A percentile compares a stretch with the other conserved stretches of the same genome.
These are phyloP conservation scores for Puccinia brachypodii DNA, from an alignment of 1,284 basidiomycete species.

Conservation along the genomic window DNA sequence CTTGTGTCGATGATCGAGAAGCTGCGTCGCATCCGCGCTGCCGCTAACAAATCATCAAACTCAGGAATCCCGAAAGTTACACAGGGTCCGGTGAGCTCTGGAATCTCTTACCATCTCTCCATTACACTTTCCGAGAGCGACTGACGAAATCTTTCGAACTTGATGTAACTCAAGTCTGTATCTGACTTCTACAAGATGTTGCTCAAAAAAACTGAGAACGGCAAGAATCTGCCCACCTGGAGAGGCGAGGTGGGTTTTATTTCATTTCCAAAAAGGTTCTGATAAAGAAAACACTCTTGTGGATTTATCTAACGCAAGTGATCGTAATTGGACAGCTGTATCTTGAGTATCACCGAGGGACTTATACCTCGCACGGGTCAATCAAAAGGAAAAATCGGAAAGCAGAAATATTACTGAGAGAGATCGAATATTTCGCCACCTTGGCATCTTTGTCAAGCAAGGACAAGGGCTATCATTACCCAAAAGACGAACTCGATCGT, in stretches of 20 bases:
- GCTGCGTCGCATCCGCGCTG: constrained; percentile 81
- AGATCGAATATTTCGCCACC: constrained; percentile 82
- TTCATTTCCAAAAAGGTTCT: not conserved
- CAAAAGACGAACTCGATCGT: constrained; percentile 75
- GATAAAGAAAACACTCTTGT: constrained; percentile 52
- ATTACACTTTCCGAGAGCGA: constrained; percentile 55
- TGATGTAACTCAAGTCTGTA: constrained; percentile 44
- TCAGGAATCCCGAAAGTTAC: constrained; percentile 47
- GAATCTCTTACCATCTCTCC: constrained; percentile 72
- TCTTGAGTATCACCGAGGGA: constrained; percentile 72
- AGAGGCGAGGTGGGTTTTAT: constrained; percentile 58
- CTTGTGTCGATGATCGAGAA: constrained; percentile 57
- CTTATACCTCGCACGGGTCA: constrained; percentile 64
- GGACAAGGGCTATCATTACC: constrained; percentile 68
- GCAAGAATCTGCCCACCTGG: constrained; percentile 82
- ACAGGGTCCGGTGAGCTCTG: constrained; percentile 21
- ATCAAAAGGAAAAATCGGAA: constrained; percentile 97
- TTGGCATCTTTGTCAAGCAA: constrained; percentile 72
- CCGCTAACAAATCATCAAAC: constrained; percentile 71
- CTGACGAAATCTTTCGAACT: not conserved
- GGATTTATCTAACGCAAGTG: too few relatives aligned
- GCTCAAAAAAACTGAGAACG: constrained; percentile 67
- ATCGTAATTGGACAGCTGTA: constrained; percentile 70
- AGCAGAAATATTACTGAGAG: constrained; percentile 83
- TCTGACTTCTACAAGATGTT: constrained; percentile 84